Percentiles rank a stretch among this genome's conserved stretches.
phyloP scores from a whole-genome alignment of 2,329 filamentous ascomycete species.

The Rugonectria rugulosa region DNA sequence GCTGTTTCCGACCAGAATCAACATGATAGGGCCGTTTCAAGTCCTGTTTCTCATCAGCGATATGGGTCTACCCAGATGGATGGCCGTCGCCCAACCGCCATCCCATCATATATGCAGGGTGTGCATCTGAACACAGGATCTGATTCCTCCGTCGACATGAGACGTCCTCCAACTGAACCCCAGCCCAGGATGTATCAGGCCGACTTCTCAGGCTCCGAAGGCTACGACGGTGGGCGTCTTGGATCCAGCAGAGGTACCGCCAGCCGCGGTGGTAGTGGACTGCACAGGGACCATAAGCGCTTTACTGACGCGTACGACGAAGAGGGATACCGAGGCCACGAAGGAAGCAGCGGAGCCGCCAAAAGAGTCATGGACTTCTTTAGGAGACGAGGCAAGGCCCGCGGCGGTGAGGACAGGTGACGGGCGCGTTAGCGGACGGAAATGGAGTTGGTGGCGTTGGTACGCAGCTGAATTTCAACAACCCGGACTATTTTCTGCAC shows the following conservation, averaged over 20 bases:
- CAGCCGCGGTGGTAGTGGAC: slow-evolving; percentile 58
- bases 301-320: slow-evolving; percentile 92
- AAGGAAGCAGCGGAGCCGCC: slow-evolving; percentile 85
- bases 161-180: slow-evolving; percentile 49
- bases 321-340: slow-evolving; percentile 69
- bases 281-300: slow-evolving; percentile 87
- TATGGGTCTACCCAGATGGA: slow-evolving; percentile 52
- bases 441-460: slow-evolving; percentile 35
- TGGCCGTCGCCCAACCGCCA: slow-evolving; percentile 49
- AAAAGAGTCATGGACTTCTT: slow-evolving; percentile 99
- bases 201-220: slow-evolving; percentile 53
- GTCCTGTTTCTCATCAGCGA: slow-evolving; percentile 51
- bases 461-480: slow-evolving; percentile 33
- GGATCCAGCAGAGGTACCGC: slow-evolving; percentile 46
- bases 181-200: slow-evolving; percentile 54
- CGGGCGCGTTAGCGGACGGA: slow-evolving; percentile 26
- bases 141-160: slow-evolving; percentile 61
- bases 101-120: slow-evolving; percentile 56
- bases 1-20: slow-evolving; percentile 48
- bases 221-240: slow-evolving; percentile 50
- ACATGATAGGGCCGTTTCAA: slow-evolving; percentile 44
- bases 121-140: slow-evolving; percentile 59
- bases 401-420: slow-evolving; percentile 65
- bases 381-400: slow-evolving; percentile 81
- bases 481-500: slow-evolving; percentile 26